Evolutionary conservation across 495 filamentous ascomycete genomes (phyloP).

Genomic region (Penicillium angulare): DNA sequence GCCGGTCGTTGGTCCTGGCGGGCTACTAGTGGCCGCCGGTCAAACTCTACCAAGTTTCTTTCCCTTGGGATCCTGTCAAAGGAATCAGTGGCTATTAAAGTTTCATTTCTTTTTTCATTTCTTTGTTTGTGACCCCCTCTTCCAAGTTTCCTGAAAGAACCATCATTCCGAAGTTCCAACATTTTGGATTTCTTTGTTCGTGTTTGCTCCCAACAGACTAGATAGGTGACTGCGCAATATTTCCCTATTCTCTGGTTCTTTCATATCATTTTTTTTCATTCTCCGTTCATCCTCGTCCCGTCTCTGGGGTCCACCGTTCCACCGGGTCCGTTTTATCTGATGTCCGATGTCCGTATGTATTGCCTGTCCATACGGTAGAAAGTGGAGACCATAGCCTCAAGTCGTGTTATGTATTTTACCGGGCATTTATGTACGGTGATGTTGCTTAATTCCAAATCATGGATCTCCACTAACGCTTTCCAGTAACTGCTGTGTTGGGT

Average conservation of each 20-base stretch:
- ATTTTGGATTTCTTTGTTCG: not conserved
- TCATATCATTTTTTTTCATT: not conserved
- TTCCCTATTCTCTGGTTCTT: not conserved
- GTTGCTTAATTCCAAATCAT: not conserved
- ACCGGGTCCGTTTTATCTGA: not conserved
- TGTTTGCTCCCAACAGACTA: not conserved
- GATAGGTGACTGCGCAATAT: not conserved
- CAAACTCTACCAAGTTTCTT: constrained; percentile 10
- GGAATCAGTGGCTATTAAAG: no score
- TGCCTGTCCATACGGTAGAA: no score
- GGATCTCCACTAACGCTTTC: not conserved
- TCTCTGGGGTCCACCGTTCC: constrained; percentile 2
- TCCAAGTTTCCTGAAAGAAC: not conserved
- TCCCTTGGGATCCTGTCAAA: no score
- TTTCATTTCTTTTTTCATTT: not conserved
- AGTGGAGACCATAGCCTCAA: not conserved
- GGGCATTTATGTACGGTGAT: not conserved
- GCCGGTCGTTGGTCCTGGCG: constrained; percentile 14
- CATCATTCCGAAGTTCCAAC: not conserved
- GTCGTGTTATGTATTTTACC: not conserved
- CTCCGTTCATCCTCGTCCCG: constrained; percentile 4
- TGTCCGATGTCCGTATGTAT: not conserved
- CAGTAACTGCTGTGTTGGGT: not conserved
- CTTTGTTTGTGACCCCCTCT: not conserved
- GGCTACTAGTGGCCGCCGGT: constrained; percentile 8